Conservation (phyloP, 495 filamentous ascomycete genomes). For the Amphirosellinia nigrospora region DNA sequence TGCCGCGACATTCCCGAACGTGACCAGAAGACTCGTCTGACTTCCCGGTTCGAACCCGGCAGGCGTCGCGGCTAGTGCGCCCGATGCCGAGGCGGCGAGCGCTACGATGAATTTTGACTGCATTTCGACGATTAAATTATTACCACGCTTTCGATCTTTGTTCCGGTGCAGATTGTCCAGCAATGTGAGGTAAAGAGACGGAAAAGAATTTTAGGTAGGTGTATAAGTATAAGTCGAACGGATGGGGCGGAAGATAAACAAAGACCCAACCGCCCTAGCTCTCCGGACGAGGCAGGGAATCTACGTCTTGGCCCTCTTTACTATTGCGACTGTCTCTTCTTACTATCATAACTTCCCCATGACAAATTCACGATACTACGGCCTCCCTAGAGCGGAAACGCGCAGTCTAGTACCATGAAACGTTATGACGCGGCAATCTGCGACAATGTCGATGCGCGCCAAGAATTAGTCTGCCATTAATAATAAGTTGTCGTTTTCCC, state of each 20-base stretch:
- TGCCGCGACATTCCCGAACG: conserved; percentile 38
- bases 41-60: conserved; percentile 43
- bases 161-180: conserved; percentile 29
- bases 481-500: background rate
- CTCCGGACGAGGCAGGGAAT: background rate
- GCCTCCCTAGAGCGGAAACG: conserved; percentile 9
- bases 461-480: conserved; percentile 5
- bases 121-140: conserved; percentile 37
- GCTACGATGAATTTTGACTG: conserved; percentile 35
- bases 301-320: background rate
- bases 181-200: conserved; percentile 28
- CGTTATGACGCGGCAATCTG: conserved; percentile 8
- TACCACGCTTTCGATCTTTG: conserved; percentile 12
- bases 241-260: conserved; percentile 9
- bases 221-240: background rate
- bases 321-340: background rate
- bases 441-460: conserved; percentile 12
- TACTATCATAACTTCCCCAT: conserved; percentile 1
- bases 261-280: background rate
- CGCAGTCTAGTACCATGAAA: conserved; percentile 10
- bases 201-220: background rate
- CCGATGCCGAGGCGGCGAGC: conserved; percentile 39
- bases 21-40: conserved; percentile 43
- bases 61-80: conserved; percentile 44
- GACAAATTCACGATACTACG: conserved; percentile 9